Evolutionary conservation across 805 yeast species (phyloP).

Genomic region (Candida pseudoglaebosa): DNA sequence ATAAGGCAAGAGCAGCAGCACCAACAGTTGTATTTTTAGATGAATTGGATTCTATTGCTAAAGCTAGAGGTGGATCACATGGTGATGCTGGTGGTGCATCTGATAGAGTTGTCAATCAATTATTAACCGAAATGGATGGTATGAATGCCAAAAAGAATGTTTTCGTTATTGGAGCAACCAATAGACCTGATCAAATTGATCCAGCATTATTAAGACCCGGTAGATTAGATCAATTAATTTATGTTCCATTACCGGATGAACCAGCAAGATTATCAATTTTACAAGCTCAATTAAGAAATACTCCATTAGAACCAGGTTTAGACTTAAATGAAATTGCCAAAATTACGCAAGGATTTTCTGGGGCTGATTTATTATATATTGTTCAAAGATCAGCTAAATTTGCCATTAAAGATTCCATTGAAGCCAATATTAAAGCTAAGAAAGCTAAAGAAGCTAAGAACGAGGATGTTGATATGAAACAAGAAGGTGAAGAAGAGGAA

Average conservation of each 20-base stretch:
- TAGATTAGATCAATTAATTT: constrained; percentile 95
- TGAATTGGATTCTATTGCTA: constrained; percentile 96
- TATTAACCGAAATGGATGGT: constrained; percentile 98
- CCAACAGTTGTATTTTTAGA: constrained; percentile 98
- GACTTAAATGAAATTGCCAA: constrained; percentile 85
- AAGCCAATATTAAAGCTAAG: constrained; percentile 50
- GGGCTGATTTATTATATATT: constrained; percentile 97
- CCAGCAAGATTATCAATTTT: constrained; percentile 88
- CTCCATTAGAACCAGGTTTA: constrained; percentile 97
- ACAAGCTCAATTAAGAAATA: constrained; percentile 94
- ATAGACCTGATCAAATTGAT: constrained; percentile 99
- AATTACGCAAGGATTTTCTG: constrained; percentile 96
- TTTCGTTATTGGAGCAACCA: constrained; percentile 98
- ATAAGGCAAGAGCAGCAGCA: constrained; percentile 98
- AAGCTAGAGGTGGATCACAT: constrained; percentile 85
- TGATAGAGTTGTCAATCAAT: constrained; percentile 93
- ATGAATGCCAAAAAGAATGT: constrained; percentile 99
- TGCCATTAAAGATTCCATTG: constrained; percentile 97
- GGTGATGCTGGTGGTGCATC: constrained; percentile 98
- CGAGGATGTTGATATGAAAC: constrained; percentile 51
- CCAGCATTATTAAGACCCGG: constrained; percentile 99
- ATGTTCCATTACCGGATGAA: constrained; percentile 98
- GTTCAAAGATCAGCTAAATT: constrained; percentile 98
- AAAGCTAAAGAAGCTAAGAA: constrained; percentile 36
- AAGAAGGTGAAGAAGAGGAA: constrained; percentile 52